Evolutionary conservation across 176 grass and related monocot genomes (phyloP).

Genomic region (Ampelocalamus luodianensis): DNA sequence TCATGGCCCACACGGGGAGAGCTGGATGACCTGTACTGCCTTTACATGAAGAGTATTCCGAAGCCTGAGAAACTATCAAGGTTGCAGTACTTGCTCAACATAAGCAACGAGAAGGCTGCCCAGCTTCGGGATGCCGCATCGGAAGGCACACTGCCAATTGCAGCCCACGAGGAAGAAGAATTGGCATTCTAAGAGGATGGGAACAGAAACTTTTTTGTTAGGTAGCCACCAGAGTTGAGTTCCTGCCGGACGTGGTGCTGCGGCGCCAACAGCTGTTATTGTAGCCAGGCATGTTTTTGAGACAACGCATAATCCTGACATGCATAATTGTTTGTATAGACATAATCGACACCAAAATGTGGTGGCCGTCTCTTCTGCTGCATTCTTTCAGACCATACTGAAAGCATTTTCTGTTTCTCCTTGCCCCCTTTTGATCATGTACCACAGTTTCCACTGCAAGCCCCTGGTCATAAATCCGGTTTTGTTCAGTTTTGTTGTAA

Average conservation of each 20-base stretch:
- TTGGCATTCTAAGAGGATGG: slow-evolving; percentile 64
- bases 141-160: slow-evolving; percentile 55
- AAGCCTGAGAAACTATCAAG: slow-evolving; percentile 76
- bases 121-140: slow-evolving; percentile 63
- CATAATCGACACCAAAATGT: slow-evolving; percentile 38
- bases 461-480: slow-evolving; percentile 1
- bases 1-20: slow-evolving; percentile 74
- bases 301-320: slow-evolving; percentile 31
- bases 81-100: slow-evolving; percentile 71
- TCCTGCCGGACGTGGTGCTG: slow-evolving; percentile 40
- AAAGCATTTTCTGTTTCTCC: slow-evolving; percentile 3
- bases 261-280: slow-evolving; percentile 43
- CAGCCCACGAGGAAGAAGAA: slow-evolving; percentile 70
- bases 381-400: slow-evolving; percentile 44
- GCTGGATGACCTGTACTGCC: slow-evolving; percentile 74
- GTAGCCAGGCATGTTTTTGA: slow-evolving; percentile 47
- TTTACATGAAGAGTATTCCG: slow-evolving; percentile 88
- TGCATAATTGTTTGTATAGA: slow-evolving; percentile 58
- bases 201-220: slow-evolving; percentile 58
- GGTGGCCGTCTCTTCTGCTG: slow-evolving; percentile 22
- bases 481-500: slow-evolving; percentile 31
- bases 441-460: slow-evolving; percentile 20
- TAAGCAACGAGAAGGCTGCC: slow-evolving; percentile 69
- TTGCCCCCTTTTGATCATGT: not conserved
- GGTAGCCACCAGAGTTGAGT: slow-evolving; percentile 60